phyloP scores from a whole-genome alignment of 805 yeast species.

The Metschnikowia peoriensis region DNA sequence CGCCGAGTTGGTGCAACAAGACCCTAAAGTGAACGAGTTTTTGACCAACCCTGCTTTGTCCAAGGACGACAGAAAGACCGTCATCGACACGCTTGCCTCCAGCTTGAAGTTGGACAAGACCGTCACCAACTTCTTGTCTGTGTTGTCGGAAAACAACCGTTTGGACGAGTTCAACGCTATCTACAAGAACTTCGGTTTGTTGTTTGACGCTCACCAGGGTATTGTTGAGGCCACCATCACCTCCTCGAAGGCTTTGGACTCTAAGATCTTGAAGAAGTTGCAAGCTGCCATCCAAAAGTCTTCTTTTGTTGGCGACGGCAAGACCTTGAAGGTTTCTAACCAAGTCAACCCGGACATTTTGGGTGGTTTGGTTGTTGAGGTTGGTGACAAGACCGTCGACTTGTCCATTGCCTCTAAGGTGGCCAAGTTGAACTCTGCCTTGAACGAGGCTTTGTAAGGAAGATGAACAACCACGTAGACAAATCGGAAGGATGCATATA shows the following conservation, averaged over 20 bases:
- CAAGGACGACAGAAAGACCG: conserved; percentile 65
- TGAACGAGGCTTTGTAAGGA: conserved; percentile 77
- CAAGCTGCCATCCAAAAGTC: conserved; percentile 77
- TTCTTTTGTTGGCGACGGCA: conserved; percentile 76
- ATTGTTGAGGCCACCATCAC: conserved; percentile 91
- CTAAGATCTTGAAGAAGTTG: conserved; percentile 73
- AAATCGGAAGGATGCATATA: conserved; percentile 5
- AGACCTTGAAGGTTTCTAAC: conserved; percentile 82
- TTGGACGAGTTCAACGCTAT: conserved; percentile 65
- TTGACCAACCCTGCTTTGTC: conserved; percentile 84
- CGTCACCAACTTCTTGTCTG: conserved; percentile 74
- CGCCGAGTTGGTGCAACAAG: conserved; percentile 53
- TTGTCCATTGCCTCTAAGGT: conserved; percentile 82
- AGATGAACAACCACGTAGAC: neutral
- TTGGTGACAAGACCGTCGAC: conserved; percentile 96
- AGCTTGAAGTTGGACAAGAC: conserved; percentile 59
- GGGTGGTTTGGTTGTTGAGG: conserved; percentile 95
- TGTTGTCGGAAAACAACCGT: conserved; percentile 94
- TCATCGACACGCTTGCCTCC: conserved; percentile 58
- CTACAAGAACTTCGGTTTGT: conserved; percentile 66
- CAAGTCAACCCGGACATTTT: conserved; percentile 83
- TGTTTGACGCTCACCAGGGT: conserved; percentile 88
- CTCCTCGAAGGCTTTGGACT: conserved; percentile 81
- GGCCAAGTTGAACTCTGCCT: conserved; percentile 82
- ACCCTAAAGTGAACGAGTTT: conserved; percentile 58